Base-by-base conservation (phyloP, 306 rosid genomes). In the Canavalia gladiata region DNA sequence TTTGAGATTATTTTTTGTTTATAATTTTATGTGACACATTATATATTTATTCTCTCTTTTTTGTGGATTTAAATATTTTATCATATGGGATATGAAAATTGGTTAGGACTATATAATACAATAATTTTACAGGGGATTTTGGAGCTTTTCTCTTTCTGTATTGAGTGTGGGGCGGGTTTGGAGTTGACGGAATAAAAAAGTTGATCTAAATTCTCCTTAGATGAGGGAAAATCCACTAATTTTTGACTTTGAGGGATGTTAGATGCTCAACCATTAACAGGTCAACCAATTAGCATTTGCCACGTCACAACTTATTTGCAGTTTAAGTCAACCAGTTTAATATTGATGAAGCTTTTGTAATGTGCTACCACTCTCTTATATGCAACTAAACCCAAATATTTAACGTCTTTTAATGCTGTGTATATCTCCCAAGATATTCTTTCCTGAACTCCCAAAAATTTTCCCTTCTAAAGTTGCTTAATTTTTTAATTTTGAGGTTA, bases 171-270 rank as follows among this genome's bases (percentile, higher is more conserved):
- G 84, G 81, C 55, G 82, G 43, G 46, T 66, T 83, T 83, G 86
- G 85, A 83, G 97, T 95, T 90, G 97, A 95, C 97, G 75, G 83
- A 82, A 37, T 79, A 56, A 84, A 47, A 88, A 87, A 83, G 83
- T 51, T 66, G 33, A 56, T 67, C 66, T 74, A 39, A 78, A 25
- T 70, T 85, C 84, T 91, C 90, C 90, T 81, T 86, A 66, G 85
- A 84, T 78, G 67, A 84, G 84, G 94, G 87, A 79, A 87, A 91
- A 45, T 71, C 60, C 77, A 58, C 71, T 77, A 59, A 65, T 33
- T 86, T 86, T 83, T 91, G 88, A 92, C 91, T 75, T 86, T 3
- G 50, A 72, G 84, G 82, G 74, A 82, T 75, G 86, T 86, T 71
- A 82, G 97, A 91, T 92, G 88, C 97, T 74, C 45, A 54, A 67